These are phyloP conservation scores for Syzygium syzygioides DNA, from an alignment of 441 rosid species.

Conservation along the genomic window DNA sequence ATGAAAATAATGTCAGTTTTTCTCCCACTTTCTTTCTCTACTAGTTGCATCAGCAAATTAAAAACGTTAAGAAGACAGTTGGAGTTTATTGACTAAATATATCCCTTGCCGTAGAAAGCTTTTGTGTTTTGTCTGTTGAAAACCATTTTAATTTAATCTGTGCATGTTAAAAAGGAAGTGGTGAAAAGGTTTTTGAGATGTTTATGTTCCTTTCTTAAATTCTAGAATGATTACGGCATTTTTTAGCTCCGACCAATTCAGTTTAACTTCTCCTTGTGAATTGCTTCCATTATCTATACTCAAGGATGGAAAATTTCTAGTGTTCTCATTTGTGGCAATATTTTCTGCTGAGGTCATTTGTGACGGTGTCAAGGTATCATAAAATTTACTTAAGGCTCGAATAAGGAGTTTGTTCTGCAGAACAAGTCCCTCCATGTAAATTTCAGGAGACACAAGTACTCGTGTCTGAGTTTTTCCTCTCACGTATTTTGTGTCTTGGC, in stretches of 20 bases:
- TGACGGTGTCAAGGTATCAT: not conserved
- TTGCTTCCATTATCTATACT: not conserved
- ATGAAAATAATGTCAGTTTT: not conserved
- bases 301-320: not conserved
- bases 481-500: not conserved
- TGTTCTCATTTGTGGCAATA: not conserved
- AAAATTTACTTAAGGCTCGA: not conserved
- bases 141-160: too few species aligned
- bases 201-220: not conserved
- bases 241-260: not conserved
- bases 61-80: not conserved
- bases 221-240: not conserved
- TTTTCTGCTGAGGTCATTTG: not conserved
- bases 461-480: not conserved
- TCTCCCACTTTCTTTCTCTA: not conserved
- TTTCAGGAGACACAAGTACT: not conserved
- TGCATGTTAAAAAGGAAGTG: not conserved
- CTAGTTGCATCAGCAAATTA: not conserved
- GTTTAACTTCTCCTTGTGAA: not conserved
- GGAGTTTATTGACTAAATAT: not conserved
- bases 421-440: not conserved
- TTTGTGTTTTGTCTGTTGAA: too few species aligned
- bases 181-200: too few species aligned
- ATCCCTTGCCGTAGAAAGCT: too few species aligned
- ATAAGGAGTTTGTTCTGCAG: not conserved